Base-by-base conservation (phyloP, 306 rosid species). In the Trifolium subterraneum region DNA sequence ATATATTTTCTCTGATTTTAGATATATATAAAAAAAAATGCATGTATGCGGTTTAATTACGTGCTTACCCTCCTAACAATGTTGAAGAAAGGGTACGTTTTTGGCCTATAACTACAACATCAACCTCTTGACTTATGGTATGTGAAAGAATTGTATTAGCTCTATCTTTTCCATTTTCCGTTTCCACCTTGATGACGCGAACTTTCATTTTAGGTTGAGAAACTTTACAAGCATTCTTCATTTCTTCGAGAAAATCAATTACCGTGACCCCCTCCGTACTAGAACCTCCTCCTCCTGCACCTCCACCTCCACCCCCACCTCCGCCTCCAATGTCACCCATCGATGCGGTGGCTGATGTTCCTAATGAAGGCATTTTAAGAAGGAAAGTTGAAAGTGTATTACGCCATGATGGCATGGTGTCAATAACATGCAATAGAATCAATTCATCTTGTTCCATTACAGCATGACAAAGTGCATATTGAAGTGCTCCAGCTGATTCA, bases 401-500 rank as follows among this genome's bases (percentile, higher is more conserved):
- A 0, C 63, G 62, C 94, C 98, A 88, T 0, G 92, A 79, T 15
- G 0, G 55, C 3, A 86, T 80, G 70, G 81, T 87, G 25, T 80
- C 90, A 0, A 90, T 73, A 22, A 90, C 79, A 23, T 92, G 91
- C n/a, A 90, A 74, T 2, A 90, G 89, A 54, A 92, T 84, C 85
- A 92, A 61, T 72, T 90, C 92, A n/a, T 92, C 96, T 20, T 87
- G 82, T 23, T 88, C 92, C 10, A 83, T 7, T 2, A 90, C 72
- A 0, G 86, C 89, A 55, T 92, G 87, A 0, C 86, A 84, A 5
- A 92, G 84, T 7, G 94, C 87, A 42, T 90, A 92, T 62, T 92
- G 94, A 1, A 90, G 71, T 7, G 94, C 98, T 1, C 84, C 85
- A 0, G 92, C 87, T 11, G 96, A 90, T 51, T 92, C 98, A 6